Evolutionary conservation across 169 alveolate genomes (phyloP), one percentile per base, ranked within the genome.

Genomic region (Plasmodium coatneyi): DNA sequence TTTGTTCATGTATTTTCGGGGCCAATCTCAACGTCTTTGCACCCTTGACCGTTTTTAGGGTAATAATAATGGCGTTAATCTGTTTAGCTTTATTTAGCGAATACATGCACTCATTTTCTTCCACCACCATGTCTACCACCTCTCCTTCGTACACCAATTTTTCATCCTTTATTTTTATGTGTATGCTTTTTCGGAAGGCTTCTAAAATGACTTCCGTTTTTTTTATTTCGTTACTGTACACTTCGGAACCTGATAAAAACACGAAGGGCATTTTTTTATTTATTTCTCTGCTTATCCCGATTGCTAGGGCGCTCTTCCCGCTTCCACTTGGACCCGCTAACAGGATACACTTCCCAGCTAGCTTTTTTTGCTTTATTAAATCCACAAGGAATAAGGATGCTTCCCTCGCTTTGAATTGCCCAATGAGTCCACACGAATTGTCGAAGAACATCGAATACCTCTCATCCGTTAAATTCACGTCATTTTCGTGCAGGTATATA

Each of bases 191-290:
- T 84, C 99, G 96, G 97, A 99, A 99, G 90, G 99, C 99, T 96
- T 99, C 99, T 99, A 99, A 99, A 83, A 99, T 96, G 56, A 98
- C 97, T 97, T 99, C 99, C 2, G 99, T 99, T 96, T 99, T 99
- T 95, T 99, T 99, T 36, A 99, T 99, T 95, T 99, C 99, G n/a
- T 98, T 96, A 70, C 99, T 98, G 96, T 98, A 99, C 32, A 99
- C 99, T 97, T 99, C 99, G 12, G 99, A 97, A 36, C 99, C 99
- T 19, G 99, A 99, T 99, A 99, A 98, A 22, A 99, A 99, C 93
- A 99, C 99, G 96, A 99, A 99, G 2, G 99, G 99, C 92, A 99
- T 99, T 86, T 98, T 98, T n/a, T 99, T 98, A 28, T 99, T 99
- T 71, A 99, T 97, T 96, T 99, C 99, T 82, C 98, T 99, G 12